Evolutionary conservation across 148 eudicot genomes (phyloP).

Genomic region (Rhododendron ferrugineum): DNA sequence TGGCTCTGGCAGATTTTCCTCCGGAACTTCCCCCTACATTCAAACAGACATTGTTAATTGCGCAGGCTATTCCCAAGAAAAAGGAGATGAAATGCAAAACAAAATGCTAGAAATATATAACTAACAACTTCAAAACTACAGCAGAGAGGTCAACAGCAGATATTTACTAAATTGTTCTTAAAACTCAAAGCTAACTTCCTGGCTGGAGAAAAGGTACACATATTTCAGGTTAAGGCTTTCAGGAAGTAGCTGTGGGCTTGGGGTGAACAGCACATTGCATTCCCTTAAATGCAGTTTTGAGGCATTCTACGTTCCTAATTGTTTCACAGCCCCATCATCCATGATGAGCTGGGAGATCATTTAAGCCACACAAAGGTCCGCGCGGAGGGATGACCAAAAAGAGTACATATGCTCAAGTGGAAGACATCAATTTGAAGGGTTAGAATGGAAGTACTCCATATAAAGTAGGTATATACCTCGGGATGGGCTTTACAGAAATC

Average conservation of each 20-base stretch:
- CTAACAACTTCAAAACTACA: neutral
- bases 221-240: neutral
- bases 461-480: constrained; percentile 37
- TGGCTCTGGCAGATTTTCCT: constrained; percentile 61
- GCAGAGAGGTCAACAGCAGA: neutral
- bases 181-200: neutral
- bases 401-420: neutral
- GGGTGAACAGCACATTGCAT: neutral
- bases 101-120: neutral
- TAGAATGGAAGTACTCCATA: neutral
- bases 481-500: constrained; percentile 43
- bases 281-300: neutral
- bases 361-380: neutral
- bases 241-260: neutral
- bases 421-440: neutral
- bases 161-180: neutral
- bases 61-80: neutral
- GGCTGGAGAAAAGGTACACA: neutral
- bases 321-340: neutral
- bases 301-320: neutral
- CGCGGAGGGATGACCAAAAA: neutral
- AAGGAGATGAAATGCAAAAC: neutral
- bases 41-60: constrained; percentile 7
- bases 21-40: constrained; percentile 66
- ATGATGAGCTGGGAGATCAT: neutral